These are phyloP conservation scores for Fraxinus floribunda DNA, from an alignment of 305 asterid genomes.

Conservation along the genomic window DNA sequence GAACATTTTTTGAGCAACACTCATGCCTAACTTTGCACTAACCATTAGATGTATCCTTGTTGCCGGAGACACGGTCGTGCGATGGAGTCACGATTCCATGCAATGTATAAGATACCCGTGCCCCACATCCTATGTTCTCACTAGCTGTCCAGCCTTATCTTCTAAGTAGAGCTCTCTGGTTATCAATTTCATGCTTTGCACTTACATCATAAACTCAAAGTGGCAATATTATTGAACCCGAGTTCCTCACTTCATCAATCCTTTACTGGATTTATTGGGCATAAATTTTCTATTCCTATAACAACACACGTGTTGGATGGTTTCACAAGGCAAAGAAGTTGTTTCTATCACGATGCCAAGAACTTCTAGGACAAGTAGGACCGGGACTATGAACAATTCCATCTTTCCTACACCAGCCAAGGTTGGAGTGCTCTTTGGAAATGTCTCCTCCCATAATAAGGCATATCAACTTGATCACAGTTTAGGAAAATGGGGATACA, in stretches of 20 bases:
- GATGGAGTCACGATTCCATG: too few species aligned
- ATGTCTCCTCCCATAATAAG: background rate
- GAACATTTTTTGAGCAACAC: too few species aligned
- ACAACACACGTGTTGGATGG: constrained; percentile 48
- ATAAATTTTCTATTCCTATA: constrained; percentile 44
- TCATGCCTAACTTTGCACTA: too few species aligned
- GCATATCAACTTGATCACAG: background rate
- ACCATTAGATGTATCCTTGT: too few species aligned
- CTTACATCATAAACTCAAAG: constrained; percentile 44
- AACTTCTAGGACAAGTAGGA: constrained; percentile 36
- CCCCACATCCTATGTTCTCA: constrained; percentile 55
- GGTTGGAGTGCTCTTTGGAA: background rate
- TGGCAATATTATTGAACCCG: constrained; percentile 83
- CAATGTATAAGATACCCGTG: too few species aligned
- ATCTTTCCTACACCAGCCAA: constrained; percentile 20
- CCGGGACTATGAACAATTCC: constrained; percentile 35
- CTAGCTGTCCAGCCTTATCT: constrained; percentile 81
- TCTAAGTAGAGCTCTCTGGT: constrained; percentile 57
- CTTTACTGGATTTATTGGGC: constrained; percentile 59
- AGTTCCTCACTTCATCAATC: constrained; percentile 88
- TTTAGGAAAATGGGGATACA: background rate
- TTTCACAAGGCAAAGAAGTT: constrained; percentile 52
- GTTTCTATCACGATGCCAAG: constrained; percentile 42
- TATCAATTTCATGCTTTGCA: constrained; percentile 49
- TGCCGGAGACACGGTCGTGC: too few species aligned